A percentile compares a stretch with the other conserved stretches of the same genome.
phyloP scores from a whole-genome alignment of 2,329 filamentous ascomycete species.

The Fusarium musae region DNA sequence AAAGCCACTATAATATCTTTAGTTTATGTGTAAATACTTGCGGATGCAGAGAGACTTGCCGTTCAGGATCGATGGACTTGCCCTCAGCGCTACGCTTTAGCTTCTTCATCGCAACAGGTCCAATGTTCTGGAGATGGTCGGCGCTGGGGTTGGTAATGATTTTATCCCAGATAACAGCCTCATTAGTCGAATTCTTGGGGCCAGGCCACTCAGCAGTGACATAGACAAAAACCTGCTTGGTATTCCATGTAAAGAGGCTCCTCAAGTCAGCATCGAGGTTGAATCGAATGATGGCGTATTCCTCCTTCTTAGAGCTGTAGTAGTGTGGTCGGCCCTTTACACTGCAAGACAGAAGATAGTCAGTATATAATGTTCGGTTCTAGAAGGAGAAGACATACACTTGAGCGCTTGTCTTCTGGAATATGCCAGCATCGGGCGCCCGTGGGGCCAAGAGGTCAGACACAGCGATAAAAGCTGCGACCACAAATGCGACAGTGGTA shows the following conservation, averaged over 20 bases:
- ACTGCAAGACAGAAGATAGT: conserved; percentile 55
- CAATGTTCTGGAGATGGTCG: conserved; percentile 69
- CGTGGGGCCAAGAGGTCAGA: conserved; percentile 80
- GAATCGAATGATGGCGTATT: conserved; percentile 95
- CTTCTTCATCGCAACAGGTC: conserved; percentile 70
- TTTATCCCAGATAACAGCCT: conserved; percentile 93
- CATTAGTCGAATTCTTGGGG: conserved; percentile 61
- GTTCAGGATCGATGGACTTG: conserved; percentile 68
- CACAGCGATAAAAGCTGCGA: conserved; percentile 82
- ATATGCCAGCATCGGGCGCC: conserved; percentile 67
- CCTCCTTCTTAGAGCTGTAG: conserved; percentile 91
- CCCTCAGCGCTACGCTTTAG: conserved; percentile 68
- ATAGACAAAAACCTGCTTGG: conserved; percentile 97
- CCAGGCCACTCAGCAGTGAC: conserved; percentile 80
- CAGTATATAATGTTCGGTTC: conserved; percentile 2
- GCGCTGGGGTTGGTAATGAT: conserved; percentile 85
- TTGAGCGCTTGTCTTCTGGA: conserved; percentile 81
- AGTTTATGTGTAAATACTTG: conserved; percentile 1
- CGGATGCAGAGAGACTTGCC: conserved; percentile 52
- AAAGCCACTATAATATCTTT: conserved; percentile 66
- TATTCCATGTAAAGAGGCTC: conserved; percentile 98
- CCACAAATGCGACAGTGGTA: conserved; percentile 88
- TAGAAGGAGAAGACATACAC: conserved; percentile 68
- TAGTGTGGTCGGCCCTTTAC: conserved; percentile 95
- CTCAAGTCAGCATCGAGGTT: conserved; percentile 91